Conservation (phyloP, 1,139 yeast species). For the Suhomyces taliae region DNA sequence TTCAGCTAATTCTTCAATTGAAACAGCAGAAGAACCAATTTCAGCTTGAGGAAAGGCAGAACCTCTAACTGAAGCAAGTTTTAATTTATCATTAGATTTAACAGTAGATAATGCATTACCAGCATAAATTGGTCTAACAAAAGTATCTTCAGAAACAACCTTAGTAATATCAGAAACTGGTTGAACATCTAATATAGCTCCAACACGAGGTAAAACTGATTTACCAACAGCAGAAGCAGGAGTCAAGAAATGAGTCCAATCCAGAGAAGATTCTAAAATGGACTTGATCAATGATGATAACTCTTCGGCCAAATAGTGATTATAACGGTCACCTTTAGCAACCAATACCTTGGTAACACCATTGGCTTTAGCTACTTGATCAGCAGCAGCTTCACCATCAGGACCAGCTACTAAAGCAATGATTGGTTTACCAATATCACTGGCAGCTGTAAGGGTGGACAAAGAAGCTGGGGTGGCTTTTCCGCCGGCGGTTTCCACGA, state of each 20-base stretch:
- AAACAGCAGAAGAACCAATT: conserved; percentile 34
- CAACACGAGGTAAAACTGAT: conserved; percentile 81
- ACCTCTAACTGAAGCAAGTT: conserved; percentile 75
- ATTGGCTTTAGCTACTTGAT: conserved; percentile 37
- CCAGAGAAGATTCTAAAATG: conserved; percentile 42
- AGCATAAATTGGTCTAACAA: conserved; percentile 92
- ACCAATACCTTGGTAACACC: conserved; percentile 50
- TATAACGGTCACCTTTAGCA: conserved; percentile 49
- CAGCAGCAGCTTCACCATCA: conserved; percentile 41
- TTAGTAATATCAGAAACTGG: conserved; percentile 81
- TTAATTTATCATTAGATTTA: conserved; percentile 61
- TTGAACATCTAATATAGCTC: conserved; percentile 81
- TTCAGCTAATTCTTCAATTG: conserved; percentile 47
- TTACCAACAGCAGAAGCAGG: conserved; percentile 89
- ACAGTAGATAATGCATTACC: conserved; percentile 92
- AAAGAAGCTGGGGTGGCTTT: conserved; percentile 65
- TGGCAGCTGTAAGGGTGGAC: conserved; percentile 66
- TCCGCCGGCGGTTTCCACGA: conserved; percentile 62
- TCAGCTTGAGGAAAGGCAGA: conserved; percentile 75
- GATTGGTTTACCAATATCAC: conserved; percentile 60
- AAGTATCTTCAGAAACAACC: conserved; percentile 67
- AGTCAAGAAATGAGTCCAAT: conserved; percentile 69
- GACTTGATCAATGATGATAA: conserved; percentile 57
- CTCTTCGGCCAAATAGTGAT: conserved; percentile 65
- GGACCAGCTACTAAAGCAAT: conserved; percentile 64